Evolutionary conservation across 129 eudicot genomes (phyloP).

Genomic region (Apium graveolens): DNA sequence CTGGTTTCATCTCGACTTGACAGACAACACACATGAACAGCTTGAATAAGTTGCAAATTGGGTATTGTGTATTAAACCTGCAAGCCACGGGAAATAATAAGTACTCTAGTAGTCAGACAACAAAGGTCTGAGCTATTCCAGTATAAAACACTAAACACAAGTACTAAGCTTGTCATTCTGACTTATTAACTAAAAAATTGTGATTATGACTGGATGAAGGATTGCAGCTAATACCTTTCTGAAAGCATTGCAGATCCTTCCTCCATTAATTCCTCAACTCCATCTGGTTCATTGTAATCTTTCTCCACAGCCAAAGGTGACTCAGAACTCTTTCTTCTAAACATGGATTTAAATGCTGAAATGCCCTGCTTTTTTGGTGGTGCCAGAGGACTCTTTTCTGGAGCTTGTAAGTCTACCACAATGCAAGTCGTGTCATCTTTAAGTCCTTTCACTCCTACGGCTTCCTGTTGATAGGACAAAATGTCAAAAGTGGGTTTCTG

Average conservation of each 20-base stretch:
- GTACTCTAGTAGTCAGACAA: constrained; percentile 5
- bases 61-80: constrained; percentile 83
- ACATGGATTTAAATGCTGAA: constrained; percentile 81
- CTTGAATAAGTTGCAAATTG: constrained; percentile 84
- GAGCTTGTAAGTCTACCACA: constrained; percentile 73
- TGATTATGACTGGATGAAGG: neutral
- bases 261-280: constrained; percentile 84
- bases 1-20: constrained; percentile 88
- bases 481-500: neutral
- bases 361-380: constrained; percentile 74
- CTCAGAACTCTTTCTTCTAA: constrained; percentile 67
- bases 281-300: constrained; percentile 51
- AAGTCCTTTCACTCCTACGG: constrained; percentile 73
- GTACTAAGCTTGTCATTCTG: neutral
- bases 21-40: constrained; percentile 88
- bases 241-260: constrained; percentile 97
- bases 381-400: constrained; percentile 54
- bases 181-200: neutral
- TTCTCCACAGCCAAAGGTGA: constrained; percentile 50
- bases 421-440: constrained; percentile 98
- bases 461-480: constrained; percentile 45
- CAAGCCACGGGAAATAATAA: constrained; percentile 17
- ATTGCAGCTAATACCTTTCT: constrained; percentile 47
- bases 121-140: neutral
- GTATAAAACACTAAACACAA: neutral